These are phyloP conservation scores for Schizonepeta tenuifolia DNA, from an alignment of 257 asterid species.

Conservation along the genomic window DNA sequence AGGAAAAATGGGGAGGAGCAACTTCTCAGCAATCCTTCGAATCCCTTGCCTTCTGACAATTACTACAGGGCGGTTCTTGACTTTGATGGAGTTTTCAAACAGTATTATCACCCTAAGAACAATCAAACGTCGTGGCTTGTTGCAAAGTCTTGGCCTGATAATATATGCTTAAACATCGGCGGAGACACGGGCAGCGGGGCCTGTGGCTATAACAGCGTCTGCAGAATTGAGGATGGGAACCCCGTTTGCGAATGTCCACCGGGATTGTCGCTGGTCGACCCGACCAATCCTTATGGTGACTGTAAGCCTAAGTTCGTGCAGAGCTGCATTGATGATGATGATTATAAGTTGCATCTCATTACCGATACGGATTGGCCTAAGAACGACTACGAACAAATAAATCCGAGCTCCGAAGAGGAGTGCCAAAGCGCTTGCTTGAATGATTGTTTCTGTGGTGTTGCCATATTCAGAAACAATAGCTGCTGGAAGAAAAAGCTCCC, in stretches of 20 bases:
- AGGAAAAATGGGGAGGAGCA: constrained; percentile 32
- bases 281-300: constrained; percentile 39
- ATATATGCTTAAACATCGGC: constrained; percentile 36
- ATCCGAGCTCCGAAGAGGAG: constrained; percentile 24
- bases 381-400: constrained; percentile 40
- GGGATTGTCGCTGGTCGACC: constrained; percentile 50
- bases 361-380: constrained; percentile 47
- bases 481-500: constrained; percentile 85
- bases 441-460: too few species aligned
- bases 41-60: constrained; percentile 32
- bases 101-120: constrained; percentile 45
- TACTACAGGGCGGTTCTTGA: constrained; percentile 50
- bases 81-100: constrained; percentile 57
- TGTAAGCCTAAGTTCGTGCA: constrained; percentile 46
- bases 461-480: too few species aligned
- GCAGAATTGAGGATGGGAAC: constrained; percentile 33
- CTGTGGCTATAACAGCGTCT: constrained; percentile 65
- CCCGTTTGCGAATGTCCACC: constrained; percentile 58
- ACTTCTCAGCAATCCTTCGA: neutral
- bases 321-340: constrained; percentile 43
- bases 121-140: constrained; percentile 40
- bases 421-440: constrained; percentile 51
- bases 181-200: constrained; percentile 54
- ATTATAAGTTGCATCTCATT: constrained; percentile 34
- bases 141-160: constrained; percentile 35